Evolutionary conservation across 768 basidiomycete genomes (phyloP).

Genomic region (Butyriboletus loyo): DNA sequence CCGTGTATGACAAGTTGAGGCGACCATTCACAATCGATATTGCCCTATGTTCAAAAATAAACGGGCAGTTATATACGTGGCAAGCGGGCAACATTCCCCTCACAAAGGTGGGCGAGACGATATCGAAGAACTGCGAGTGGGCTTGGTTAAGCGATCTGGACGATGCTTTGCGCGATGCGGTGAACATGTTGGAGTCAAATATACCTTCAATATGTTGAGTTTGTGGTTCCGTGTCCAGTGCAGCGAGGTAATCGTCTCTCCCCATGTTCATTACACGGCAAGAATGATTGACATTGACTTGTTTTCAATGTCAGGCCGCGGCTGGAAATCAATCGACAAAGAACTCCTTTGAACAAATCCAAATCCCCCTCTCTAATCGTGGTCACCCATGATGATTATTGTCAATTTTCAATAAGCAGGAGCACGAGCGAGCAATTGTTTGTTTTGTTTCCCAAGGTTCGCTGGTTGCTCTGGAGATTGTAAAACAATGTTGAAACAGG

Average conservation of each 20-base stretch:
- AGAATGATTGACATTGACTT: no score
- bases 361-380: no score
- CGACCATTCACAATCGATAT: slow-evolving; percentile 43
- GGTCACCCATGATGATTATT: neutral
- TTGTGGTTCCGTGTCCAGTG: neutral
- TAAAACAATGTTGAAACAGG: no score
- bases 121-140: slow-evolving; percentile 62
- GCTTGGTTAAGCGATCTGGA: slow-evolving; percentile 28
- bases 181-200: slow-evolving; percentile 10
- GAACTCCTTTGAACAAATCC: no score
- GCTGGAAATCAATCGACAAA: neutral
- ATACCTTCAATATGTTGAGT: neutral
- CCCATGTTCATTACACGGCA: neutral
- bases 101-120: slow-evolving; percentile 36
- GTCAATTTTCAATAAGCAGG: neutral
- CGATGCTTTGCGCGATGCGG: slow-evolving; percentile 16
- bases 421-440: neutral
- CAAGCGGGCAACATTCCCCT: slow-evolving; percentile 30
- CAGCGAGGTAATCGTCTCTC: neutral
- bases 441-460: neutral
- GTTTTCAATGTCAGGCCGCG: neutral
- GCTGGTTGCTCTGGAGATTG: no score
- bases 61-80: slow-evolving; percentile 12
- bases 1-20: slow-evolving; percentile 49
- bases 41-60: slow-evolving; percentile 22